A percentile compares a stretch with the other conserved stretches of the same genome.
These are phyloP conservation scores for Aspergillus jensenii DNA, from an alignment of 2,329 filamentous ascomycete genomes.

Conservation along the genomic window DNA sequence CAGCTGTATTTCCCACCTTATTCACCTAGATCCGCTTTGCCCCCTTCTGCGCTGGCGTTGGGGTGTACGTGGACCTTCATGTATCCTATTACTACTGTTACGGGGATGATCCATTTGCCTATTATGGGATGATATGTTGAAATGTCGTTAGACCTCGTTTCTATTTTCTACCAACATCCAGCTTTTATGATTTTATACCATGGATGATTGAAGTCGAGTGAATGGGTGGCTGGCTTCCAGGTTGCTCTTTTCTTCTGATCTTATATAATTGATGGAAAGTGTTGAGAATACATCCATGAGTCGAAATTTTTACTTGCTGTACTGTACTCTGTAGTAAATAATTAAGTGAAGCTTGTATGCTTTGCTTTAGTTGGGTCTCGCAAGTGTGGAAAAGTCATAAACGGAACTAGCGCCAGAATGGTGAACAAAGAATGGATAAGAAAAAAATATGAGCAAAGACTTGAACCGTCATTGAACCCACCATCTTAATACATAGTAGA, in stretches of 20 bases:
- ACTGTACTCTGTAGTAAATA: no score
- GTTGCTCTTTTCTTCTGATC: not conserved
- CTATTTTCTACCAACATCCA: conserved; percentile 7
- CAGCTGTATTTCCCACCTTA: conserved; percentile 6
- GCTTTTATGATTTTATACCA: conserved; percentile 8
- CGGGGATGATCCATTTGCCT: not conserved
- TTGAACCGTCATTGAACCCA: not conserved
- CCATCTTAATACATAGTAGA: not conserved
- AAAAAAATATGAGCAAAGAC: not conserved
- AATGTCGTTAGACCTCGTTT: conserved; percentile 10
- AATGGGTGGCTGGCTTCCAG: not conserved
- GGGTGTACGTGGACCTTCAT: conserved; percentile 18
- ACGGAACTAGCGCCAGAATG: not conserved
- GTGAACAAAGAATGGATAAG: not conserved
- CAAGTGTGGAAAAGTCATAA: not conserved
- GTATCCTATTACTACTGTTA: conserved; percentile 25
- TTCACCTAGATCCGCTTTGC: not conserved
- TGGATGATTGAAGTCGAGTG: not conserved
- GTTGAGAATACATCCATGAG: not conserved
- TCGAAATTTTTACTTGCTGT: not conserved
- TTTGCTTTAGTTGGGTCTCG: not conserved
- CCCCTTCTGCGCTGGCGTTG: conserved; percentile 6
- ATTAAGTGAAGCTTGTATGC: no score
- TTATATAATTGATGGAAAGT: not conserved
- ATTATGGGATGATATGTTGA: conserved; percentile 6